Base-by-base conservation (phyloP, 2,329 filamentous ascomycete genomes). In the Fusarium chaquense region DNA sequence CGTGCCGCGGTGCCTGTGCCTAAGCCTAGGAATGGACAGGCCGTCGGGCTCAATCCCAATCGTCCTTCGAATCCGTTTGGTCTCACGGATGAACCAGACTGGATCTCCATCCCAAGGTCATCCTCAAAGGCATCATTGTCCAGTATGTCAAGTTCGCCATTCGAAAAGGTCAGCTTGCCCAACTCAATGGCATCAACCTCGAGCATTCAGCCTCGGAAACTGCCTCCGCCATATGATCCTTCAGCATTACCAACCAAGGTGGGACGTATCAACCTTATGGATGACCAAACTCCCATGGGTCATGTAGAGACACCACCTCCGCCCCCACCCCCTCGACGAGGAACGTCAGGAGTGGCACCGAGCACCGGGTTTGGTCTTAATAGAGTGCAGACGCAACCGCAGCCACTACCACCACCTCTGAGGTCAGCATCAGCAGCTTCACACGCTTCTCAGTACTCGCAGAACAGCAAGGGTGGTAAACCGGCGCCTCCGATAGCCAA, bases 31-130 rank as follows among this genome's bases (percentile, higher is more conserved):
- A 82, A 82, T 51, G 81, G 84, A 5, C 84, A 85, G 40, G 84
- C 86, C 13, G 85, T 89, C 73, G 82, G 89, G 4, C 85, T 93
- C 24, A 98, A 97, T 77, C 88, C 91, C 2, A 86, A 88, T 33
- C 88, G 93, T 49, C 88, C 89, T 15, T 88, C 91, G 1, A 98
- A 98, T 74, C 96, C 96, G 0, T 98, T 97, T 78, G 86, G 85
- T 2, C 83, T 86, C 1, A 90, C 87, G 3, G 85, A 90, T 33
- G 93, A 97, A 78, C 88, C 91, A 12, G 94, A 98, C 75, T 98
- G 96, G 96, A 89, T 97, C 43, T 86, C 85, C 5, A 83, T 91
- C 8, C 85, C 88, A 24, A 81, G 87, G 33, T 81, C 84, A 5
- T 82, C 84, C 43, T 87, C 86, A 18, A 83, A 85, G 38, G 78